Conservation (phyloP, 2,329 filamentous ascomycete genomes). For the Aciculosporium take region DNA sequence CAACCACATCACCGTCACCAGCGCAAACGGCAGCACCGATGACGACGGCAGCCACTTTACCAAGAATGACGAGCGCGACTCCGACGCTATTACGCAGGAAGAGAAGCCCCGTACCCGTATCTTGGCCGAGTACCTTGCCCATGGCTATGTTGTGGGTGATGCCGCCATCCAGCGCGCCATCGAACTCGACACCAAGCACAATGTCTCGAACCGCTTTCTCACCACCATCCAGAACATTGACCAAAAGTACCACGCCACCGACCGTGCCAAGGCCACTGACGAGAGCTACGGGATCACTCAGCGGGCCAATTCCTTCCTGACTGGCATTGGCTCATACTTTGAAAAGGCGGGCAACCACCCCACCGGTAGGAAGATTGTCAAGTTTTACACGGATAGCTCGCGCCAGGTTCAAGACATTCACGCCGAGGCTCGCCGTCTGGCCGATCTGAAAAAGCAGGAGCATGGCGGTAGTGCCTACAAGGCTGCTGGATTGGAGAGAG, state of each 20-base stretch:
- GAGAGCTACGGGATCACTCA: slow-evolving; percentile 68
- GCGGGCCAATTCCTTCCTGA: slow-evolving; percentile 50
- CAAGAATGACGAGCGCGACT: slow-evolving; percentile 41
- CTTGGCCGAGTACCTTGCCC: slow-evolving; percentile 88
- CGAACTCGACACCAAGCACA: slow-evolving; percentile 78
- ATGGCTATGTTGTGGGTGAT: slow-evolving; percentile 74
- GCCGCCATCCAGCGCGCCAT: slow-evolving; percentile 69
- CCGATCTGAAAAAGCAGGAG: slow-evolving; percentile 67
- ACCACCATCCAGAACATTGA: slow-evolving; percentile 64
- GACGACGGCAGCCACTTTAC: slow-evolving; percentile 44
- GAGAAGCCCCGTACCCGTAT: slow-evolving; percentile 94
- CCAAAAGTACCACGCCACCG: slow-evolving; percentile 71
- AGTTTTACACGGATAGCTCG: slow-evolving; percentile 74
- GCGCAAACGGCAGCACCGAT: slow-evolving; percentile 49
- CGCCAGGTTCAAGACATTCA: slow-evolving; percentile 93
- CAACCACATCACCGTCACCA: slow-evolving; percentile 65
- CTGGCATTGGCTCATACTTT: slow-evolving; percentile 73
- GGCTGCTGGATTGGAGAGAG: slow-evolving; percentile 40
- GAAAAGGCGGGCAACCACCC: slow-evolving; percentile 82
- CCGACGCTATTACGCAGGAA: slow-evolving; percentile 72
- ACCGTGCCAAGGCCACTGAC: slow-evolving; percentile 74
- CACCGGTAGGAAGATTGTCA: slow-evolving; percentile 72
- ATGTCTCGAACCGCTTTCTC: slow-evolving; percentile 69
- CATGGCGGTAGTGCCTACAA: slow-evolving; percentile 45
- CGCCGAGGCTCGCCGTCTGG: slow-evolving; percentile 73